Base-by-base conservation (phyloP, 2,329 filamentous ascomycete species). In the Ascochyta clinopodiicola region DNA sequence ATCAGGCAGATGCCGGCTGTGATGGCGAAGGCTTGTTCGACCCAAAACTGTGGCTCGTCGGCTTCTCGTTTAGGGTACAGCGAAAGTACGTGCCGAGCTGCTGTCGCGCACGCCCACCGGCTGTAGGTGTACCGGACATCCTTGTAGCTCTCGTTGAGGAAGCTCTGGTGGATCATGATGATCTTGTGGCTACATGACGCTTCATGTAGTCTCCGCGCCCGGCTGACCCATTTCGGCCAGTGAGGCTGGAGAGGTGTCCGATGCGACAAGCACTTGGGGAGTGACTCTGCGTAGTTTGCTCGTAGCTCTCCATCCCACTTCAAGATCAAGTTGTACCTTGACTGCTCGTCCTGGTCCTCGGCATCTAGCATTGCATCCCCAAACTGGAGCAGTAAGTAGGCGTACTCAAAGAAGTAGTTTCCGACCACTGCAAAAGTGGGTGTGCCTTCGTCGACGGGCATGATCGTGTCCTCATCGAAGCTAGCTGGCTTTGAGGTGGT, bases 111-210 rank as follows among this genome's bases (percentile, higher is more conserved):
- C 0, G 78, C 78, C 63, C 75, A 75, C 21, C 78, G 70, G 8
- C 75, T 79, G 51, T 79, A 77, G 3, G 71, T 71, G 48, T 77
- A 80, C n/a, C 74, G 71, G 1, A 68, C 68, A 36, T 77, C 76
- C 3, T 73, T 76, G 57, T 80, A 79, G 44, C 77, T 78, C 36
- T 71, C 64, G 35, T 75, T 75, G 2, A 80, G 60, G 48, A 79
- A 80, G 35, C 72, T 75, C 38, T 79, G 72, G 47, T 79, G 76
- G 5, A 78, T 72, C 78, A 79, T 79, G 56, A 80, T 79, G n/a
- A 78, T 73, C 52, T 80, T 80, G 35, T 80, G 78, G 8, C 73
- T 71, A 9, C 69, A 65, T 25, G 75, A 77, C 15, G 78, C 74
- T 8, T 75, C 72, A 15, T 78, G 63, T 25, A 75, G 65, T 37